Percentiles rank a stretch among this genome's conserved stretches.
phyloP scores from a whole-genome alignment of 352 stramenopile species.

The Phytophthora constricta region DNA sequence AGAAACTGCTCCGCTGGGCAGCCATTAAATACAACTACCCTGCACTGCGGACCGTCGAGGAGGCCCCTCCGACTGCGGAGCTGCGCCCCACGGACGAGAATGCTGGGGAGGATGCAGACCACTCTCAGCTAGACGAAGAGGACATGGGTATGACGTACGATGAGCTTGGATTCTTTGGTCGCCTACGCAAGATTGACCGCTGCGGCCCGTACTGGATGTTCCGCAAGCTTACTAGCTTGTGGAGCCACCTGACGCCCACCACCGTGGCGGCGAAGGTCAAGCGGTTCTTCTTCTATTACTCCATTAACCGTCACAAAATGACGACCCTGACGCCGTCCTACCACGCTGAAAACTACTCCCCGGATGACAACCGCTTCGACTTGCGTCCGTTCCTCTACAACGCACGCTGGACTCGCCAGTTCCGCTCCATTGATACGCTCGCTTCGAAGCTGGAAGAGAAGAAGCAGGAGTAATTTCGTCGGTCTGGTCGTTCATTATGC shows the following conservation, averaged over 20 bases:
- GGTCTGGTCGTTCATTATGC: conserved; percentile 23
- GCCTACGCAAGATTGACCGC: conserved; percentile 95
- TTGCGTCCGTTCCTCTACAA: conserved; percentile 98
- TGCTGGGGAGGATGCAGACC: conserved; percentile 65
- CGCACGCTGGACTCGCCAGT: conserved; percentile 95
- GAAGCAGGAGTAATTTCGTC: conserved; percentile 53
- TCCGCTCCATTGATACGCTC: conserved; percentile 94
- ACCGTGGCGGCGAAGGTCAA: conserved; percentile 93
- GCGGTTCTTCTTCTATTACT: conserved; percentile 98
- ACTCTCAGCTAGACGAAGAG: conserved; percentile 98
- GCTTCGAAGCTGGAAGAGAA: conserved; percentile 79
- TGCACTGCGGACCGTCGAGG: conserved; percentile 92
- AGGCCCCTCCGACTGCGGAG: conserved; percentile 96
- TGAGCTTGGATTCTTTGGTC: conserved; percentile 96
- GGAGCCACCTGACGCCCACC: conserved; percentile 84
- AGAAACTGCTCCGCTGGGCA: conserved; percentile 95
- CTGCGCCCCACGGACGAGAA: conserved; percentile 91
- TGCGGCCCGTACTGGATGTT: conserved; percentile 97
- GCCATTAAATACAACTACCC: conserved; percentile 92
- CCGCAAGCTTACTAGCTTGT: conserved; percentile 85
- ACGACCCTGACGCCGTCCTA: conserved; percentile 98
- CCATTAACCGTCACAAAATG: conserved; percentile 99
- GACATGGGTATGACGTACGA: conserved; percentile 99
- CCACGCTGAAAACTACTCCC: conserved; percentile 98
- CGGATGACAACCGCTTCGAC: conserved; percentile 99